Evolutionary conservation across 2,329 filamentous ascomycete species (phyloP).

Genomic region (Colletotrichum navitas): DNA sequence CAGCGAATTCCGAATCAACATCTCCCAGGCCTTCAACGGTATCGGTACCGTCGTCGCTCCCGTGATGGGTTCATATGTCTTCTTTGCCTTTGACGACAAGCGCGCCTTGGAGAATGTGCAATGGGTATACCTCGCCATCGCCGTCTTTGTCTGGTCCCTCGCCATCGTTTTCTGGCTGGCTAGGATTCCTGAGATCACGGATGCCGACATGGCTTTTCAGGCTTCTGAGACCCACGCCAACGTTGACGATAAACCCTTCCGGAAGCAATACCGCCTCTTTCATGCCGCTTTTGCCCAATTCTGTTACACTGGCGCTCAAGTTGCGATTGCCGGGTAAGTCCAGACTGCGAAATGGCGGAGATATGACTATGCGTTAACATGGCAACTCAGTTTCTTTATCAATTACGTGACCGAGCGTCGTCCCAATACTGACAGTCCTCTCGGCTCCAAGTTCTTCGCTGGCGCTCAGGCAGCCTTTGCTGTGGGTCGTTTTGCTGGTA

Average conservation of each 20-base stretch:
- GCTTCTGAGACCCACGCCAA: constrained; percentile 59
- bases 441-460: constrained; percentile 76
- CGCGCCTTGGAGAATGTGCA: constrained; percentile 73
- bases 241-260: constrained; percentile 65
- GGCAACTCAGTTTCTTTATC: constrained; percentile 77
- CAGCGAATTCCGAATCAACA: constrained; percentile 65
- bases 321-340: constrained; percentile 74
- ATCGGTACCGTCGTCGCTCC: constrained; percentile 73
- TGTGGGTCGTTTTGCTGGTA: constrained; percentile 77
- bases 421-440: constrained; percentile 60
- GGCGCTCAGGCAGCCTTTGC: constrained; percentile 81
- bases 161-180: constrained; percentile 76
- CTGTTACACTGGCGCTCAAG: constrained; percentile 81
- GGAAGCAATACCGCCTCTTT: constrained; percentile 81
- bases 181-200: constrained; percentile 78
- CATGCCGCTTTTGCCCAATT: constrained; percentile 83
- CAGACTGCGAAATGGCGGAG: constrained; percentile 47
- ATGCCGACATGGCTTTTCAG: constrained; percentile 74
- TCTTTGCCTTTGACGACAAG: constrained; percentile 67
- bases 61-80: constrained; percentile 78
- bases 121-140: constrained; percentile 82
- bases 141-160: constrained; percentile 76
- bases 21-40: constrained; percentile 67
- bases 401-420: constrained; percentile 74
- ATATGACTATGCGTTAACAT: constrained; percentile 81